A percentile compares a stretch with the other conserved stretches of the same genome.
phyloP scores from a whole-genome alignment of 768 basidiomycete species.

The Lactifluus rugatus region DNA sequence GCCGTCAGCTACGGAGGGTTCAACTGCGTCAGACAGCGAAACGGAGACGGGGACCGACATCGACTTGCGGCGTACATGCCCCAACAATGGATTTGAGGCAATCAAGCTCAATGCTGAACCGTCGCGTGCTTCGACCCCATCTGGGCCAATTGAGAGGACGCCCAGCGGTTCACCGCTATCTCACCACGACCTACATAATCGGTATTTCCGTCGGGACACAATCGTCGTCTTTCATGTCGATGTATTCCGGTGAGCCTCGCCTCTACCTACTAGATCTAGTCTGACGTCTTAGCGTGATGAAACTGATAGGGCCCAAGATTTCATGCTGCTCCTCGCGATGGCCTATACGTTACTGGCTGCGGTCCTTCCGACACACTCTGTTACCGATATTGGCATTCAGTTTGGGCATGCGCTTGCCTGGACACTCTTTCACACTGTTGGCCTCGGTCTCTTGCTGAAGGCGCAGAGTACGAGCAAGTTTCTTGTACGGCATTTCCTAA shows the following conservation, averaged over 20 bases:
- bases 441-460: slow-evolving; percentile 72
- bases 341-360: slow-evolving; percentile 52
- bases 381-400: slow-evolving; percentile 51
- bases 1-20: slow-evolving; percentile 60
- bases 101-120: neutral
- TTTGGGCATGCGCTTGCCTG: slow-evolving; percentile 78
- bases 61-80: slow-evolving; percentile 9
- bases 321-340: slow-evolving; percentile 67
- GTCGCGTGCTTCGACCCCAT: neutral
- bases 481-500: slow-evolving; percentile 86
- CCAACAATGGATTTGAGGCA: neutral
- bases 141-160: neutral
- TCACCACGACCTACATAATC: slow-evolving; percentile 81
- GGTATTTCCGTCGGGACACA: slow-evolving; percentile 84
- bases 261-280: neutral
- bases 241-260: slow-evolving; percentile 56
- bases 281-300: no score
- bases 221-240: slow-evolving; percentile 78
- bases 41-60: slow-evolving; percentile 41
- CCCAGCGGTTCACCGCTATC: slow-evolving; percentile 33
- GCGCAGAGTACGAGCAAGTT: slow-evolving; percentile 83
- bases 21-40: slow-evolving; percentile 59
- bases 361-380: slow-evolving; percentile 46
- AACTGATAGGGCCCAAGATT: slow-evolving; percentile 65
- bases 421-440: slow-evolving; percentile 83